phyloP scores from a whole-genome alignment of 176 grass and related monocot genomes.

The Coix lacrymajobi region DNA sequence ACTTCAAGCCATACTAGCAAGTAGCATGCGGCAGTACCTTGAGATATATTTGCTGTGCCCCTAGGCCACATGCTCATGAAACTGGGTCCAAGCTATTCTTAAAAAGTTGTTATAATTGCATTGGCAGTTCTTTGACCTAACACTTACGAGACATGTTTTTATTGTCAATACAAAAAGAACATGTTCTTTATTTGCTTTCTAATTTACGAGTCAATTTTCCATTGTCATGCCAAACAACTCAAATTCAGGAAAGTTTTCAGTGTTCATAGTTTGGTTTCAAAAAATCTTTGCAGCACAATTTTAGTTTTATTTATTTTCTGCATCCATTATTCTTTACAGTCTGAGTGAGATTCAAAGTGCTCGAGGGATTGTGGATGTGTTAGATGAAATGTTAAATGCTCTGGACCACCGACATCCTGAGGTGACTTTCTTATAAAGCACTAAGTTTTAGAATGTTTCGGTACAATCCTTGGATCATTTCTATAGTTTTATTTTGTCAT shows the following conservation, averaged over 20 bases:
- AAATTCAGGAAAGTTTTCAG: background rate
- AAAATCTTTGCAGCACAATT: background rate
- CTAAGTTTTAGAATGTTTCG: background rate
- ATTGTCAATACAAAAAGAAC: background rate
- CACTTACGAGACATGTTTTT: background rate
- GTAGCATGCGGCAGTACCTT: background rate
- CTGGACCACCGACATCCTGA: slow-evolving; percentile 81
- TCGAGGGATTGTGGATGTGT: slow-evolving; percentile 84
- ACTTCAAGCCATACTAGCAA: background rate
- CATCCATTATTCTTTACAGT: slow-evolving; percentile 39
- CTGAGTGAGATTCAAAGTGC: slow-evolving; percentile 89
- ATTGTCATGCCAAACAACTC: background rate
- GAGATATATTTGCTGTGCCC: background rate
- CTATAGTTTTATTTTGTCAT: background rate
- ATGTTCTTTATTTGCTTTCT: background rate
- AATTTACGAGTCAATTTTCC: background rate
- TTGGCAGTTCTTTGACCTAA: slow-evolving; percentile 1
- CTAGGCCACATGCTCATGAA: background rate
- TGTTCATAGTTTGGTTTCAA: background rate
- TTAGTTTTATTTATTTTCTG: slow-evolving; percentile 24
- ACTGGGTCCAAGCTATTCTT: background rate
- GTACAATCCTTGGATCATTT: background rate
- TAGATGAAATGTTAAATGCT: slow-evolving; percentile 96
- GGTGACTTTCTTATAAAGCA: slow-evolving; percentile 43
- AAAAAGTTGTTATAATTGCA: background rate